A percentile compares a stretch with the other conserved stretches of the same genome.
Evolutionary conservation across 139 green algal genomes (phyloP).

Genomic region (Yamagishiella unicocca): DNA sequence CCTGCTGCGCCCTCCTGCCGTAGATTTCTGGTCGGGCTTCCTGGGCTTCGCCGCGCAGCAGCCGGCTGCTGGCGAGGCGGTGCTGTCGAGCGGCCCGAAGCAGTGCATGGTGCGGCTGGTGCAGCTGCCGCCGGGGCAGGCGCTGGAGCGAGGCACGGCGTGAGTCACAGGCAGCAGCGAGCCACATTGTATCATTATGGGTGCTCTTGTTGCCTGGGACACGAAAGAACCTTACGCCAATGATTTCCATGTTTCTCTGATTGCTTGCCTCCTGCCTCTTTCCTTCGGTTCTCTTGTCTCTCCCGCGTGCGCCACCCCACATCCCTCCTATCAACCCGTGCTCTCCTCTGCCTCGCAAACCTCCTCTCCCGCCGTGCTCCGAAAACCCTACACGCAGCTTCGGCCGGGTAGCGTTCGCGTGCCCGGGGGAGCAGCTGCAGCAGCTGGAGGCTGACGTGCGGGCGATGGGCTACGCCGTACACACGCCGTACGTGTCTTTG

Average conservation of each 20-base stretch:
- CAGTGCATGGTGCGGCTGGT: constrained; percentile 56
- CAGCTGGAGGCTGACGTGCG: constrained; percentile 56
- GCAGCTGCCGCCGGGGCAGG: constrained; percentile 49
- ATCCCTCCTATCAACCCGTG: too few relatives aligned
- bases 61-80: constrained; percentile 5
- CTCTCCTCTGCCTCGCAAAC: too few relatives aligned
- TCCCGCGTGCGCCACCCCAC: too few relatives aligned
- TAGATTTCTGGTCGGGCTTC: constrained; percentile 59
- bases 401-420: constrained; percentile 66
- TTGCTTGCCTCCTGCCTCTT: too few relatives aligned
- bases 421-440: constrained; percentile 57
- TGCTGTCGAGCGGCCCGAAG: constrained; percentile 30
- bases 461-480: constrained; percentile 48
- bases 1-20: too few relatives aligned
- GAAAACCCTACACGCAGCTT: too few relatives aligned
- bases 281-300: too few relatives aligned
- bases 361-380: too few relatives aligned
- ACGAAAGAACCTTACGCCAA: too few relatives aligned
- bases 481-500: constrained; percentile 65
- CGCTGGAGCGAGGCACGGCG: constrained; percentile 54
- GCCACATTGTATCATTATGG: too few relatives aligned
- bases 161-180: constrained; percentile 39
- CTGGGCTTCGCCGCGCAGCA: constrained; percentile 50
- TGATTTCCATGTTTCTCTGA: too few relatives aligned
- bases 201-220: too few relatives aligned